Base-by-base conservation (phyloP, 2,329 filamentous ascomycete species). In the Fusarium protoensiforme region DNA sequence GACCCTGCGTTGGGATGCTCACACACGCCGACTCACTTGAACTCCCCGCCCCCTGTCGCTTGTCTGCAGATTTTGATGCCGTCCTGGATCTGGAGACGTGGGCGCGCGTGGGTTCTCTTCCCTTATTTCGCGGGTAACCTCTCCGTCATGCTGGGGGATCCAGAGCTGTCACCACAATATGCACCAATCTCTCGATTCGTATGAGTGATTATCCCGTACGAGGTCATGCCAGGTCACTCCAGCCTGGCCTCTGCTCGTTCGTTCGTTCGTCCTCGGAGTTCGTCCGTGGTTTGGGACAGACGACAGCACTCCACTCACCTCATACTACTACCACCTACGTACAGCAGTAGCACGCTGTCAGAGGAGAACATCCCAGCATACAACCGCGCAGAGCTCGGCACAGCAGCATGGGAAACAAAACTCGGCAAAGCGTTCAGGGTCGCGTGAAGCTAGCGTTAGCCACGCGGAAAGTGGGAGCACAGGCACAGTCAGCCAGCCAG, bases 31-130 rank as follows among this genome's bases (percentile, higher is more conserved):
- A 61, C 31, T 48, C 29, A 39, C 31, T 63, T 61, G 36, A 72
- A 74, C 72, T 74, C 72, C 72, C 72, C 72, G 68, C 68, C 72
- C 72, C 72, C 65, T 75, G 72, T 72, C 62, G 7, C 35, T 61
- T 39, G 36, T 59, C 64, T 68, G 64, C 68, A 60, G 61, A 57
- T 61, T 70, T 36, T 69, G 46, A 58, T 56, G 24, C 41, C 64
- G 31, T 69, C 24, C 24, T 58, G 27, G 43, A 60, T 61, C 60
- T 65, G 51, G 39, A 61, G 66, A 61, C 64, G 69, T 69, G 48
- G 61, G 61, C 27, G 51, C 18, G 31, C 51, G 61, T 64, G 65
- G 69, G 58, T 58, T 71, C 43, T 31, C 36, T 59, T 71, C 53
- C 48, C 33, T 57, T 61, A 73, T 64, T 73, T 70, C 67, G 36